Conservation (phyloP, 768 basidiomycete species). For the Kwoniella sp. region DNA sequence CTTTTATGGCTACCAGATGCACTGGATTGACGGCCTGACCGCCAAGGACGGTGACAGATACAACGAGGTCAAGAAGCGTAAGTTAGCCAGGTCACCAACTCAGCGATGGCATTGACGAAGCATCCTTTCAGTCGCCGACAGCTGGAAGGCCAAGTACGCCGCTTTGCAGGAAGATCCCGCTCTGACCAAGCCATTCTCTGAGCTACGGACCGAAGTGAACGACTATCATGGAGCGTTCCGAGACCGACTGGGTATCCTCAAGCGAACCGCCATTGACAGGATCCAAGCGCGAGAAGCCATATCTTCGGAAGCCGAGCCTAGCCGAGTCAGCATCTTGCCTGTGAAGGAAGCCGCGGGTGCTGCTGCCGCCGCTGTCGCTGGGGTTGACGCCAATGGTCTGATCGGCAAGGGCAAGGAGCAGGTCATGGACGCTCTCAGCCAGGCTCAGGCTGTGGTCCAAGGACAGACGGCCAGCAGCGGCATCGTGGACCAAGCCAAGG, state of each 20-base stretch:
- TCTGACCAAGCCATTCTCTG: constrained; percentile 19
- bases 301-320: constrained; percentile 11
- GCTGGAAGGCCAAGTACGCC: constrained; percentile 15
- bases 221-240: constrained; percentile 37
- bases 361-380: constrained; percentile 20
- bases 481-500: constrained; percentile 21
- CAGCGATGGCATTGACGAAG: not conserved
- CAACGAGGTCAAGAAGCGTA: constrained; percentile 13
- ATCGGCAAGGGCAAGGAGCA: constrained; percentile 47
- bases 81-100: not conserved
- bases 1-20: constrained; percentile 16
- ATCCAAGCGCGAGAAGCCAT: constrained; percentile 34
- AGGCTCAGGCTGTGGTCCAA: constrained; percentile 21
- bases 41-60: constrained; percentile 28
- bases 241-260: constrained; percentile 29
- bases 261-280: constrained; percentile 32
- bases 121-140: constrained; percentile 6
- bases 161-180: constrained; percentile 1
- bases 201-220: constrained; percentile 35
- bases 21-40: constrained; percentile 35
- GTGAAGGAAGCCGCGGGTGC: constrained; percentile 28
- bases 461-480: constrained; percentile 13
- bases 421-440: constrained; percentile 37
- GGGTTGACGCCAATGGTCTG: constrained; percentile 23
- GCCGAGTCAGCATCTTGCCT: constrained; percentile 29